These are phyloP conservation scores for Candida frijolesensis DNA, from an alignment of 1,139 yeast genomes.

Conservation along the genomic window DNA sequence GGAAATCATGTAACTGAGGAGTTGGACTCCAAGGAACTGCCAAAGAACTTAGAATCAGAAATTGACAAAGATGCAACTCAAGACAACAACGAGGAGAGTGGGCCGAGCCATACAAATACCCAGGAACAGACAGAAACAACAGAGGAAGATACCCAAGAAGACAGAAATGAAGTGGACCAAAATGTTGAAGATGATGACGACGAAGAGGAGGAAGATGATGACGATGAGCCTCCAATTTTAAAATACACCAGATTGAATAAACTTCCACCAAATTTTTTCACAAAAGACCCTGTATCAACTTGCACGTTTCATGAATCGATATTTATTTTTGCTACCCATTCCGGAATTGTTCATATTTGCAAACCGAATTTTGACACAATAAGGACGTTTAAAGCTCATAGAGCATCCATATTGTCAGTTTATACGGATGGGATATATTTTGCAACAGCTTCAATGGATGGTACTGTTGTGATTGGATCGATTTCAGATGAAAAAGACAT, in stretches of 20 bases:
- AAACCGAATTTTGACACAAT: conserved; percentile 58
- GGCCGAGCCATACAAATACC: background rate
- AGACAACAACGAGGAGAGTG: no score
- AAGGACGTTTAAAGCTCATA: conserved; percentile 79
- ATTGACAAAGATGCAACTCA: background rate
- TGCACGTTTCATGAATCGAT: conserved; percentile 59
- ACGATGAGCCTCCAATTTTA: conserved; percentile 71
- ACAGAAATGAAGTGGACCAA: conserved; percentile 10
- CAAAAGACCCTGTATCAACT: conserved; percentile 76
- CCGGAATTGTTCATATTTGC: conserved; percentile 77
- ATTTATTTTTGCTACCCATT: conserved; percentile 84
- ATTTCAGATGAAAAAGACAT: conserved; percentile 63
- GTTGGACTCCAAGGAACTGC: background rate
- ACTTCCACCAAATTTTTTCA: conserved; percentile 69
- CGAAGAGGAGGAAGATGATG: conserved; percentile 44
- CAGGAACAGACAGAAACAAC: background rate
- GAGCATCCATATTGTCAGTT: conserved; percentile 77
- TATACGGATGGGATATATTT: conserved; percentile 73
- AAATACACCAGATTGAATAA: conserved; percentile 70
- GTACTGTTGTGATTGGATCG: conserved; percentile 84
- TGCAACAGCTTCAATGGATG: conserved; percentile 92
- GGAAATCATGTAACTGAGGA: background rate
- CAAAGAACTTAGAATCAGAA: background rate
- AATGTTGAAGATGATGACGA: conserved; percentile 8
- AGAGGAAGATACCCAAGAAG: conserved; percentile 11